These are phyloP conservation scores for Asclepias syriaca DNA, from an alignment of 257 asterid genomes.

Conservation along the genomic window DNA sequence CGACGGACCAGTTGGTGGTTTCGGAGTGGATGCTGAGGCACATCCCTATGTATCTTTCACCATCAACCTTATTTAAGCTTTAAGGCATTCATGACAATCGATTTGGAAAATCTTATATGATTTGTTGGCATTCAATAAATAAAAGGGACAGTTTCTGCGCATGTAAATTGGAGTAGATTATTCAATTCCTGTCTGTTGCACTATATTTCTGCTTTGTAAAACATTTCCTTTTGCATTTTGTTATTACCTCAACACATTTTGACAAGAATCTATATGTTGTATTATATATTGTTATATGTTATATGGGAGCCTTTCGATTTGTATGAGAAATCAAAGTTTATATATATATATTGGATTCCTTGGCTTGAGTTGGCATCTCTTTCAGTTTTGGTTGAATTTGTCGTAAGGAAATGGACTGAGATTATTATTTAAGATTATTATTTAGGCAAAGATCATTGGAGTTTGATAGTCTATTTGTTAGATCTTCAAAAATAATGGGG, in stretches of 20 bases:
- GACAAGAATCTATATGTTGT: background rate
- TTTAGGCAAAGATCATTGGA: too few species aligned
- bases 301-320: background rate
- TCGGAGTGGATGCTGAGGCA: conserved; percentile 64
- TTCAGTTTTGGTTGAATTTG: background rate
- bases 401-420: too few species aligned
- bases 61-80: conserved; percentile 63
- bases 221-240: background rate
- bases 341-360: background rate
- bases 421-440: too few species aligned
- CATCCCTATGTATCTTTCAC: conserved; percentile 91
- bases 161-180: conserved; percentile 6
- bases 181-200: conserved; percentile 1
- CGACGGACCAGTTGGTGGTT: conserved; percentile 59
- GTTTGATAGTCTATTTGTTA: conserved; percentile 22
- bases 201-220: background rate
- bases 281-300: background rate
- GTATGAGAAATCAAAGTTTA: conserved; percentile 1
- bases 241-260: background rate
- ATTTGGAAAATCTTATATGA: background rate
- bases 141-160: conserved; percentile 3
- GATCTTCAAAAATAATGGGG: conserved; percentile 15
- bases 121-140: background rate
- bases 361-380: background rate
- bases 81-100: background rate